A percentile compares a stretch with the other conserved stretches of the same genome.
Evolutionary conservation across 352 stramenopile genomes (phyloP).

Genomic region (Globisporangium parvum): DNA sequence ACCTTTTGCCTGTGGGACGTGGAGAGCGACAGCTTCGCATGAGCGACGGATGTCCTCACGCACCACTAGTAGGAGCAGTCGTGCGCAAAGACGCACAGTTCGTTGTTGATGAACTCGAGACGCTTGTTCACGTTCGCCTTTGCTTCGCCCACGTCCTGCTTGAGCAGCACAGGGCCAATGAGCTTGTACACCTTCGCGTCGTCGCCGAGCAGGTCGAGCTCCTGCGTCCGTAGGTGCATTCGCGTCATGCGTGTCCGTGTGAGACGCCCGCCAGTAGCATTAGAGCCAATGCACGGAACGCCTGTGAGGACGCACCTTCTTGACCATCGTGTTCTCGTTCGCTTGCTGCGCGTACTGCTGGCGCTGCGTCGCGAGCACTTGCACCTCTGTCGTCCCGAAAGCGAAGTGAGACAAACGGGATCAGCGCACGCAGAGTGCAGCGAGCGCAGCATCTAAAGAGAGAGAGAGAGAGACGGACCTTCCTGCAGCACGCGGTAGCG

Average conservation of each 20-base stretch:
- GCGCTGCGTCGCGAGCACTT: conserved; percentile 78
- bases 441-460: neutral
- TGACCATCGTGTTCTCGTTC: conserved; percentile 97
- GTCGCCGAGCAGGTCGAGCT: conserved; percentile 83
- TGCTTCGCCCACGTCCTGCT: conserved; percentile 92
- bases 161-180: conserved; percentile 92
- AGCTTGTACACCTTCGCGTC: conserved; percentile 93
- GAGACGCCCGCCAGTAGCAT: no score
- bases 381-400: conserved; percentile 38
- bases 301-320: conserved; percentile 41
- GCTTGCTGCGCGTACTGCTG: conserved; percentile 90
- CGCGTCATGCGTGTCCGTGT: neutral
- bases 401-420: no score
- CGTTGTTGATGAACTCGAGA: conserved; percentile 94
- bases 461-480: conserved; percentile 27
- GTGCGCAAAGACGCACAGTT: conserved; percentile 58
- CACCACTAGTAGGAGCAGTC: neutral
- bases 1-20: conserved; percentile 64
- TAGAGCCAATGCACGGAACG: neutral
- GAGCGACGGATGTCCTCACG: neutral
- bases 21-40: neutral
- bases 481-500: conserved; percentile 91
- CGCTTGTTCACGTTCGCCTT: conserved; percentile 94
- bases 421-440: neutral
- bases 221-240: conserved; percentile 14